Base-by-base conservation (phyloP, 2,329 filamentous ascomycete species). In the Scytalidium sp. region DNA sequence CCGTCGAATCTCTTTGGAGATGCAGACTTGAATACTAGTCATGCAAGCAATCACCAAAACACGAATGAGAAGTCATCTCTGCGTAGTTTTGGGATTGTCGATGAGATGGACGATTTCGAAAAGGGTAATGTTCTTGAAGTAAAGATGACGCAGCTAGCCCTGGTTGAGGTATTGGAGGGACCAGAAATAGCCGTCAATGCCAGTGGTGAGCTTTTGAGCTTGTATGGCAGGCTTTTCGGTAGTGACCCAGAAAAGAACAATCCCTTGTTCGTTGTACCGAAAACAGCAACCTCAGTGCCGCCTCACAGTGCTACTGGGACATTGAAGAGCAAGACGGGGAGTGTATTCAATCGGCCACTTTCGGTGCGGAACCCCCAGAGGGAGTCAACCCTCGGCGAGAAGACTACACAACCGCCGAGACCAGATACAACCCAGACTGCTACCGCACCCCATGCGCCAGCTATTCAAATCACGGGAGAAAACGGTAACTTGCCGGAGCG, bases 121-220 rank as follows among this genome's bases (percentile, higher is more conserved):
- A 95, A 91, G 64, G 89, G 92, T 66, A 81, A 83, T 44, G 85
- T 99, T 40, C 71, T 99, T n/a, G 89, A 97, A 67, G 84, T 97
- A 53, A 96, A 96, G 67, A 96, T 97, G 82, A 97, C 93, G 10
- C 92, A 97, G 62, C 75, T 99, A 52, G 80, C 88, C 3, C 78
- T 99, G 19, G 70, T 94, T 3, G 93, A 97, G 68, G 73, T 94
- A 15, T 73, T 90, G 3, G 91, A 97, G 64, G 91, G 91, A 1
- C 84, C 91, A 0, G 85, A 90, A 50, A 82, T 86, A 50, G 93
- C 94, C 17, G 89, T 97, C 45, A 96, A 96, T 64, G 85, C 88
- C 52, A 92, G 88, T 64, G 84, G 90, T 56, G 91, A 97, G 67
- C 75, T 99, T 36, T 73, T 99, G 19, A 83, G 83, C 15, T 74